Base-by-base conservation (phyloP, 2,329 filamentous ascomycete species). In the Diaporthe vaccinii region DNA sequence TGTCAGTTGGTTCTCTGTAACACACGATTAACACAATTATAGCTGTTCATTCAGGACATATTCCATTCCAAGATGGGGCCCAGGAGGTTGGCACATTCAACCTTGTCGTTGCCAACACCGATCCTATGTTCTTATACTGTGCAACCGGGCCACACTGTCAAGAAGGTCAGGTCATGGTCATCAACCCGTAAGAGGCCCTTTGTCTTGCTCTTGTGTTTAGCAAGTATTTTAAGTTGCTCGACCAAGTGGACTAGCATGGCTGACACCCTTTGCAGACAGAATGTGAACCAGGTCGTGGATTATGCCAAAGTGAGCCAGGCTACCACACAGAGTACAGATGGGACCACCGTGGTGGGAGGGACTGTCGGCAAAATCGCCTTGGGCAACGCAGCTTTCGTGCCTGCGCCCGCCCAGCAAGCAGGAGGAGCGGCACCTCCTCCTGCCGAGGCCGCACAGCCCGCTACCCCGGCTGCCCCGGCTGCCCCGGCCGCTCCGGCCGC, bases 91-190 rank as follows among this genome's bases (percentile, higher is more conserved):
- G 85, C 0, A 86, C 84, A 2, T 90, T 89, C 79, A 87, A 84
- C 74, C 83, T 90, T 79, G 82, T 83, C 20, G 80, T 90, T n/a
- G 84, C 83, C 31, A 84, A 82, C 75, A 83, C 85, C 0, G 83
- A 85, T 1, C 83, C 87, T 6, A 85, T 89, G 75, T 90, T 87
- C 79, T 77, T 88, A 36, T 90, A 89, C 79, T 90, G 88, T 74
- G 86, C 87, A 0, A 85, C 85, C 2, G 84, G 82, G 0, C 85
- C 85, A 2, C 88, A 90, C 74, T 90, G 89, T 59, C 85, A 88
- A 78, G 79, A 79, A 12, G 88, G 88, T 4, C 89, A 89, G 83
- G 84, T 87, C 49, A 85, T 88, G 81, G 84, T 88, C 12, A 84
- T 90, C 61, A 90, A 90, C 36, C 71, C 62, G 75, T 76, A 46